Evolutionary conservation across 768 basidiomycete genomes (phyloP).

Genomic region (Tylopilus balloui): DNA sequence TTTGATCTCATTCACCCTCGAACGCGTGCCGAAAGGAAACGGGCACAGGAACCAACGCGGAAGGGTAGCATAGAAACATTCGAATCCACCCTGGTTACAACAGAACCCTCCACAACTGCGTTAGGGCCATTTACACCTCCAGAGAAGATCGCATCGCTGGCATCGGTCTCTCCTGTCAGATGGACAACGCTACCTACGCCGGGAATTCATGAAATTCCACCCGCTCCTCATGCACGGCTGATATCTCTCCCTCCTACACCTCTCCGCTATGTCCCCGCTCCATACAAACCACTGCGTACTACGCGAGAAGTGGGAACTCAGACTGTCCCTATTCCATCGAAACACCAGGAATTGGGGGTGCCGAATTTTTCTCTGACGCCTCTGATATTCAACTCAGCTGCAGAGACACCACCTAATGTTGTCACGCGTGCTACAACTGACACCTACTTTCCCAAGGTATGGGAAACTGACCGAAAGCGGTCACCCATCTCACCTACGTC

Average conservation of each 20-base stretch:
- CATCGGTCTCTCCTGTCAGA: constrained; percentile 33
- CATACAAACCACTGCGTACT: constrained; percentile 12
- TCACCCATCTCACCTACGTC: constrained; percentile 36
- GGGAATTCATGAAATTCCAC: constrained; percentile 55
- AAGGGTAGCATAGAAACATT: constrained; percentile 11
- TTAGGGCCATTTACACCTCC: constrained; percentile 37
- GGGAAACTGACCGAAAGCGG: constrained; percentile 57
- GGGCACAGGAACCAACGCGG: neutral
- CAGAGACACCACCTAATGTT: constrained; percentile 72
- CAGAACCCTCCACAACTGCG: constrained; percentile 1
- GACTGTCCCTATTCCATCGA: constrained; percentile 18
- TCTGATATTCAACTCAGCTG: constrained; percentile 74
- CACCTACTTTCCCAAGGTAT: constrained; percentile 79
- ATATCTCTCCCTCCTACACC: constrained; percentile 46
- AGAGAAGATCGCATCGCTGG: constrained; percentile 28
- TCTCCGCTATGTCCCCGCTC: constrained; percentile 18
- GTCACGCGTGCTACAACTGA: constrained; percentile 56
- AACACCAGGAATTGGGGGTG: constrained; percentile 15
- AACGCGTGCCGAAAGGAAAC: constrained; percentile 22
- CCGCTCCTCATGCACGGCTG: constrained; percentile 50
- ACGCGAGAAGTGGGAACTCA: constrained; percentile 22
- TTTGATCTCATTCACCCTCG: constrained; percentile 72
- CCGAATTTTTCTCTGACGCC: constrained; percentile 60
- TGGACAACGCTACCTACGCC: constrained; percentile 60
- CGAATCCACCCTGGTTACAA: constrained; percentile 12